A percentile compares a stretch with the other conserved stretches of the same genome.
phyloP scores from a whole-genome alignment of 2,329 filamentous ascomycete genomes.

The Pseudopithomyces maydicus region DNA sequence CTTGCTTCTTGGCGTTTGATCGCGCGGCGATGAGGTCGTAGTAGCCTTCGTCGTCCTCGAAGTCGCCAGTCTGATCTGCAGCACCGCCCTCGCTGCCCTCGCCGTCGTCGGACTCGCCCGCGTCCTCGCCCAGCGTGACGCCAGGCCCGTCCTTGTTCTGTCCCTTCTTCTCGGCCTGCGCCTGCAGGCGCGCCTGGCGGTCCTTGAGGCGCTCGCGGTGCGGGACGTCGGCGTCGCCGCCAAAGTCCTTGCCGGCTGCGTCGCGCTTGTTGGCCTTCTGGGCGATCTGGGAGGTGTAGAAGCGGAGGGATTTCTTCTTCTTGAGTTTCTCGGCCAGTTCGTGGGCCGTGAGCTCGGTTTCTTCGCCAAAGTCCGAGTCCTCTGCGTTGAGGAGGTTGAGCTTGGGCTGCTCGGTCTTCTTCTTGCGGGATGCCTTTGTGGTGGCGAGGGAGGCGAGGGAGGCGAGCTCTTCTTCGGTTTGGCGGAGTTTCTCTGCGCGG shows the following conservation, averaged over 20 bases:
- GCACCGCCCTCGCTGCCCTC: constrained; percentile 37
- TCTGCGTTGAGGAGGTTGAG: constrained; percentile 56
- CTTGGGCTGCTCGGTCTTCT: constrained; percentile 28
- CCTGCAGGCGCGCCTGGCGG: constrained; percentile 81
- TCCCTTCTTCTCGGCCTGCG: constrained; percentile 85
- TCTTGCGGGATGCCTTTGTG: constrained; percentile 50
- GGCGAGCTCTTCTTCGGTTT: constrained; percentile 73
- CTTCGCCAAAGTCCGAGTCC: constrained; percentile 92
- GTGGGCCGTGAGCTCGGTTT: constrained; percentile 75
- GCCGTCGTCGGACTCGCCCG: constrained; percentile 70
- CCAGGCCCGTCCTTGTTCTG: constrained; percentile 62
- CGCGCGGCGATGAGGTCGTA: constrained; percentile 83
- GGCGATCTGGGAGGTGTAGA: constrained; percentile 97
- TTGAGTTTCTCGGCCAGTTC: constrained; percentile 85
- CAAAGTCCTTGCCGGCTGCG: constrained; percentile 72
- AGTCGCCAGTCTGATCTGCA: constrained; percentile 54
- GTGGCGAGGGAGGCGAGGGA: constrained; percentile 69
- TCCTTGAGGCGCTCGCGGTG: constrained; percentile 88
- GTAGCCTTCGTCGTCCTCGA: constrained; percentile 71
- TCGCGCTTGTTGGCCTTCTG: constrained; percentile 90
- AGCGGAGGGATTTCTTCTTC: constrained; percentile 89
- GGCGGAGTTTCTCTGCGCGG: constrained; percentile 58
- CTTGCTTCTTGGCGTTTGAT: constrained; percentile 70
- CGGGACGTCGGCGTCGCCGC: constrained; percentile 82
- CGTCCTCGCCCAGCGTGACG: constrained; percentile 69